phyloP scores from a whole-genome alignment of 106 monocot species.

The Acanthochlamys bracteata region DNA sequence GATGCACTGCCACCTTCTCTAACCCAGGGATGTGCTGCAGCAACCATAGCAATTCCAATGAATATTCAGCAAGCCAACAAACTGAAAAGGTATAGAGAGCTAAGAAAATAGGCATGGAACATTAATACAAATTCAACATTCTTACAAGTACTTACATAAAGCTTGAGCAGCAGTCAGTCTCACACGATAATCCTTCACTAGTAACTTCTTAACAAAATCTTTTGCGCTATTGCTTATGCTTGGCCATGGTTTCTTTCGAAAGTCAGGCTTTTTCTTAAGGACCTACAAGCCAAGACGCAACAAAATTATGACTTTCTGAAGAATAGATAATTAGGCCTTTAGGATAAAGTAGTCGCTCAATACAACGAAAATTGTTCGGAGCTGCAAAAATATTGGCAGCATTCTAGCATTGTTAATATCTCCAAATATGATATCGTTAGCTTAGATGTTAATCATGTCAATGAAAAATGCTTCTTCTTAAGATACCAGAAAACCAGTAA shows the following conservation, averaged over 20 bases:
- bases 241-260: conserved; percentile 86
- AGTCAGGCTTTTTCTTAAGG: conserved; percentile 86
- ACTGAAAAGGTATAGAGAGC: neutral
- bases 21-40: conserved; percentile 93
- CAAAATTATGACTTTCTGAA: neutral
- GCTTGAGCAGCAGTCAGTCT: conserved; percentile 95
- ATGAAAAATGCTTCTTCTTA: no score
- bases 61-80: neutral
- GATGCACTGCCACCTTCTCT: conserved; percentile 85
- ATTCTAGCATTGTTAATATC: no score
- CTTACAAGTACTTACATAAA: conserved; percentile 52
- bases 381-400: no score
- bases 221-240: conserved; percentile 66
- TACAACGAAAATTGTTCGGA: no score
- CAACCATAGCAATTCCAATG: neutral
- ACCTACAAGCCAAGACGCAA: conserved; percentile 34
- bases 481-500: no score
- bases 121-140: neutral
- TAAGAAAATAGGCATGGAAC: neutral
- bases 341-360: no score
- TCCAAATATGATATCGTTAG: no score
- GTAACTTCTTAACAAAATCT: conserved; percentile 80
- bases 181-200: conserved; percentile 73
- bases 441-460: no score
- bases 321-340: no score